Evolutionary conservation across 306 rosid genomes (phyloP).

Genomic region (Quercus cerris): DNA sequence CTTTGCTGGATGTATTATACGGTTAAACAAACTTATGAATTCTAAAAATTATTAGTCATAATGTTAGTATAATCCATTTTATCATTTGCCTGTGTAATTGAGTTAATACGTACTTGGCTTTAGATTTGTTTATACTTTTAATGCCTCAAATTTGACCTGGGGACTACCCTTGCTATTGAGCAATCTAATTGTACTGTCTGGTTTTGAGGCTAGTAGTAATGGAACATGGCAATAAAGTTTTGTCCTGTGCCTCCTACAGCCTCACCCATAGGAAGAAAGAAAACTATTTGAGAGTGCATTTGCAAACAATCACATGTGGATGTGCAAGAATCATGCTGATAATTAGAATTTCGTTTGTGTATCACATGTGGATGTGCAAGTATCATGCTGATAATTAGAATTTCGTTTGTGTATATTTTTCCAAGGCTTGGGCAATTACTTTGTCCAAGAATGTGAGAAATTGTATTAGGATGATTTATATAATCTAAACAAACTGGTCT

Average conservation of each 20-base stretch:
- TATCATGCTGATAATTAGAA: not conserved
- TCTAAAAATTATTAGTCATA: not conserved
- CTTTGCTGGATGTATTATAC: not conserved
- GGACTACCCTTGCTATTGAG: not conserved
- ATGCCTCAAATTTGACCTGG: not conserved
- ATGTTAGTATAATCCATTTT: not conserved
- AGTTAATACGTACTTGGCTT: not conserved
- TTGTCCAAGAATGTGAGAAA: not conserved
- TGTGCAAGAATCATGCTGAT: not conserved
- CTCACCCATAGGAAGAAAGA: not conserved
- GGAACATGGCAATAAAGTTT: not conserved
- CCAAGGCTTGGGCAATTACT: not conserved
- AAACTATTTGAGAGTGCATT: not conserved
- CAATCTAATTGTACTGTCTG: not conserved
- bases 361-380: not conserved
- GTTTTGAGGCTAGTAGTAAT: not conserved
- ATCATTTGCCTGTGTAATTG: not conserved
- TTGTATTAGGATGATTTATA: not conserved
- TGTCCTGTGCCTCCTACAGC: not conserved
- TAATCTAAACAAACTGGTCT: not conserved
- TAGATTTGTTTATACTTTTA: not conserved
- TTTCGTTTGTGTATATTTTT: not conserved
- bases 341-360: not conserved
- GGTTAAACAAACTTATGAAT: not conserved
- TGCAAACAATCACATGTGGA: not conserved